Conservation (phyloP, 2,329 filamentous ascomycete genomes). For the Epichloe elymi region DNA sequence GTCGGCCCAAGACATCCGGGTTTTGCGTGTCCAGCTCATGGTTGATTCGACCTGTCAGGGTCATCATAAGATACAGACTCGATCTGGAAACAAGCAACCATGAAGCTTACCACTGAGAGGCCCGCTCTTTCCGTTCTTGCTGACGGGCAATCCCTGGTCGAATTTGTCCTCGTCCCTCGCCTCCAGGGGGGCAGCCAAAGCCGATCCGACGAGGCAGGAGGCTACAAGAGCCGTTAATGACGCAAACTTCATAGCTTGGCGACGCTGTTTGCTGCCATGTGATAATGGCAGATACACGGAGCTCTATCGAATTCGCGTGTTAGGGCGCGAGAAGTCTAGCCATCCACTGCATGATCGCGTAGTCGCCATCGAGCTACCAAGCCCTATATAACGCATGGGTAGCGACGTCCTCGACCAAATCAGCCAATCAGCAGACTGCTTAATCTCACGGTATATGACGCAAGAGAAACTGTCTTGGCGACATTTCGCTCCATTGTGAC, state of each 20-base stretch:
- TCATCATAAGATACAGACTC: constrained; percentile 14
- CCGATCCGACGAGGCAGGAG: constrained; percentile 5
- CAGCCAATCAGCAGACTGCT: too few relatives aligned
- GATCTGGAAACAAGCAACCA: constrained; percentile 29
- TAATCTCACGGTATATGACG: too few relatives aligned
- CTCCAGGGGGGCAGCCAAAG: constrained; percentile 10
- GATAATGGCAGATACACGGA: background rate
- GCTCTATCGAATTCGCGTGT: too few relatives aligned
- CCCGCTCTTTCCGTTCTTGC: constrained; percentile 43
- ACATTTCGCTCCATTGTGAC: too few relatives aligned
- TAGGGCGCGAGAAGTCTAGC: too few relatives aligned
- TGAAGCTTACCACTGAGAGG: constrained; percentile 38
- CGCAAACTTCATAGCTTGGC: constrained; percentile 7
- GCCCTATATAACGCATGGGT: too few relatives aligned
- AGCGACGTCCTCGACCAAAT: too few relatives aligned
- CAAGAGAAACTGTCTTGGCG: too few relatives aligned
- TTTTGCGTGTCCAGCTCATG: constrained; percentile 47
- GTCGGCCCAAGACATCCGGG: constrained; percentile 47
- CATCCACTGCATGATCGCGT: too few relatives aligned
- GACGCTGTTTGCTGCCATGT: background rate
- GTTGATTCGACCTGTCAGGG: constrained; percentile 46
- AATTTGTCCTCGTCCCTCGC: constrained; percentile 23
- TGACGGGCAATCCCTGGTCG: constrained; percentile 40
- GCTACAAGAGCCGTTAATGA: constrained; percentile 3
- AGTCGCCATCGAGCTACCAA: too few relatives aligned